These are phyloP conservation scores for Cerioporus squamosus DNA, from an alignment of 1,284 basidiomycete species.

Conservation along the genomic window DNA sequence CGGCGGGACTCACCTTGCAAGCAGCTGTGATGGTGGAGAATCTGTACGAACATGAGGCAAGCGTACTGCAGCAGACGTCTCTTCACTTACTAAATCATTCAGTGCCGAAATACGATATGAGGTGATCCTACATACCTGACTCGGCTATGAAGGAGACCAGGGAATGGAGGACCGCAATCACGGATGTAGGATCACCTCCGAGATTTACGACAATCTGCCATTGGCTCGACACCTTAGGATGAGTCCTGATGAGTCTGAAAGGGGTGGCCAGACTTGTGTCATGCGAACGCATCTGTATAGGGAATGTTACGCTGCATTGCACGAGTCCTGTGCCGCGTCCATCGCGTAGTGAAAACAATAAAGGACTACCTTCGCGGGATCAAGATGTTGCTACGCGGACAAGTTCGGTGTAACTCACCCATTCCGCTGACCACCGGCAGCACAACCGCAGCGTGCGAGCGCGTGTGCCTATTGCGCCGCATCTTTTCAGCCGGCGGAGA, in stretches of 20 bases:
- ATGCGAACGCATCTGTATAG: neutral
- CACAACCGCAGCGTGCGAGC: no score
- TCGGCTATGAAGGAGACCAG: neutral
- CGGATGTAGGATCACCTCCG: neutral
- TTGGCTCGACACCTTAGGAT: no score
- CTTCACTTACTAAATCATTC: no score
- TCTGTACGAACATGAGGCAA: no score
- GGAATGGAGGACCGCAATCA: neutral
- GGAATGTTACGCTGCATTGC: neutral
- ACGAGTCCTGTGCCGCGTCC: neutral
- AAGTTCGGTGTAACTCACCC: neutral
- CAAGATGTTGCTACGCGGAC: conserved; percentile 9
- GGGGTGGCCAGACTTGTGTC: neutral
- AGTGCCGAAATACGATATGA: no score
- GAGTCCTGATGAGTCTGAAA: neutral
- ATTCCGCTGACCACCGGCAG: neutral
- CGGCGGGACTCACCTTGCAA: neutral
- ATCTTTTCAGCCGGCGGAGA: neutral
- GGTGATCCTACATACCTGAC: neutral
- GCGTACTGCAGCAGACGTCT: no score
- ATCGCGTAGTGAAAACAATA: conserved; percentile 19
- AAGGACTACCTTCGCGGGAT: conserved; percentile 18
- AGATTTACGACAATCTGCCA: neutral
- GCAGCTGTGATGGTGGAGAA: neutral
- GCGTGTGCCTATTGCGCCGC: neutral